Evolutionary conservation across 176 grass and related monocot genomes (phyloP), one percentile per base, ranked within the genome.

Genomic region (Tuctoria greenei): DNA sequence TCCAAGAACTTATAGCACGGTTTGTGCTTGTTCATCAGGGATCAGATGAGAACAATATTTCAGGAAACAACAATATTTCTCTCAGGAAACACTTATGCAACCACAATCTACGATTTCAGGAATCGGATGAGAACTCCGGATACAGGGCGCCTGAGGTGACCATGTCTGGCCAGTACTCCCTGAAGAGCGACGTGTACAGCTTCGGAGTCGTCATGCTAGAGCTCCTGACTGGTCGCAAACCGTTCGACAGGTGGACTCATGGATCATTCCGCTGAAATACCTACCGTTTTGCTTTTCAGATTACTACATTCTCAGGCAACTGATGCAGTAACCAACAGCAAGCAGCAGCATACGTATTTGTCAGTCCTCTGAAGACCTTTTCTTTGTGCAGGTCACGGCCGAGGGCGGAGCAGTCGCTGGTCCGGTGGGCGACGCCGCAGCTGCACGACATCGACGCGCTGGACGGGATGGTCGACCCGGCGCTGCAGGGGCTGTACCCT

Each of bases 191-290:
- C 24, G 83, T 99, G 36, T 99, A 94, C 73, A 90, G 89, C 77
- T 99, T 99, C 10, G 95, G 91, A 71, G 87, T 99, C 6, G 89
- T 99, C 64, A 99, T 99, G 95, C 85, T 98, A 40, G 95, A 95
- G 61, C 91, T 98, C 68, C 83, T 98, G 28, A 95, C 95, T 37
- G 89, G 95, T 17, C 77, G 87, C n/a, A 88, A 92, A 75, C 89
- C 95, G 8, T 92, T 92, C 24, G 95, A 98, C 73, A 90, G 89
- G 95, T 94, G 55, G 75, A 5, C 28, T 13, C 49, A 83, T 0
- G 4, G 23, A 60, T 49, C 2, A 59, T 37, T 12, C 10, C 31
- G 0, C 6, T n/a, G 26, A 34, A 34, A 61, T 15, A 49, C 23
- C 50, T 61, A 58, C 38, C 49, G 35, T 6, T 5, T 61, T 4